Conservation (phyloP, 73 alveolate genomes). For the Breviolum minutum region DNA sequence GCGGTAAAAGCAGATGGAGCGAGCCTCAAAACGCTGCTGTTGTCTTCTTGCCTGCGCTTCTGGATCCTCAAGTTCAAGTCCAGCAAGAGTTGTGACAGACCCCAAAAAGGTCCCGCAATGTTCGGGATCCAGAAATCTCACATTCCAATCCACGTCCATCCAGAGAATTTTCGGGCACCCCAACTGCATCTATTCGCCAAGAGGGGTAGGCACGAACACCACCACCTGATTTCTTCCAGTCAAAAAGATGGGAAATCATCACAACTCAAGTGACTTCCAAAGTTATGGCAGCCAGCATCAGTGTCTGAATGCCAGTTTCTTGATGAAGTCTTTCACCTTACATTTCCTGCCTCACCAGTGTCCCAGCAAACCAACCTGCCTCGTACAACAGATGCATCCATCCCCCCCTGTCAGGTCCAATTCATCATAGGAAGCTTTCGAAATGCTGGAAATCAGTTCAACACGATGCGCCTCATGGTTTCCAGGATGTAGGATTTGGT, state of each 20-base stretch:
- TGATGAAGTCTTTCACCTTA: no score
- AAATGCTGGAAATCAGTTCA: background rate
- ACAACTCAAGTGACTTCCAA: no score
- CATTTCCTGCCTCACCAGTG: no score
- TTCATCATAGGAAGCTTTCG: background rate
- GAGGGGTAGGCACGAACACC: conserved; percentile 34
- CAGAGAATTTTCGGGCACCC: background rate
- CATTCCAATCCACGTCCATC: no score
- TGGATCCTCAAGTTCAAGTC: background rate
- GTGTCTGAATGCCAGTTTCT: background rate
- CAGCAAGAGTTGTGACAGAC: no score
- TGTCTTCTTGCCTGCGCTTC: background rate
- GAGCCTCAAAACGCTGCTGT: background rate
- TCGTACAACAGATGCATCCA: conserved; percentile 13
- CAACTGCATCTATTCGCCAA: conserved; percentile 24
- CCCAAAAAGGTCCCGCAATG: no score
- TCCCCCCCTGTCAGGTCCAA: background rate
- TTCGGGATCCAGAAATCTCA: no score
- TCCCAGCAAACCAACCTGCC: background rate
- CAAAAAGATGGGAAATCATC: no score
- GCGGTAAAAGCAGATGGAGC: background rate
- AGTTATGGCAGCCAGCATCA: background rate
- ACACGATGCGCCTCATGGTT: conserved; percentile 24
- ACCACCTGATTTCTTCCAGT: background rate
- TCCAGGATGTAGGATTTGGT: conserved; percentile 56